Evolutionary conservation across 257 asterid species (phyloP).

Genomic region (Avicennia marina): DNA sequence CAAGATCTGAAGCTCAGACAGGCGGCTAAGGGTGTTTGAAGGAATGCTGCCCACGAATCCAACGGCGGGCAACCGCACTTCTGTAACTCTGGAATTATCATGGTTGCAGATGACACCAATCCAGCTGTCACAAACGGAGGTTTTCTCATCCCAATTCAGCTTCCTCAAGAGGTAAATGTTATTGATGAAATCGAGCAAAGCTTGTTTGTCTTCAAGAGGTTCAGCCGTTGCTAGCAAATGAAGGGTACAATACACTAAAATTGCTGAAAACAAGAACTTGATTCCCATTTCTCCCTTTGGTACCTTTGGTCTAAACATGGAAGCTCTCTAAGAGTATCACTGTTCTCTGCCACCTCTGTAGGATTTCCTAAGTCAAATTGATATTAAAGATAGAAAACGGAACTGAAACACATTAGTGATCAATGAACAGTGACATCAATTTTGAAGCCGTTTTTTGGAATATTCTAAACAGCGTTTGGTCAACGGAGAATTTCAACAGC

Average conservation of each 20-base stretch:
- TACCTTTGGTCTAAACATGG: slow-evolving; percentile 18
- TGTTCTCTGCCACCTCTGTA: slow-evolving; percentile 21
- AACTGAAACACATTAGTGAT: slow-evolving; percentile 8
- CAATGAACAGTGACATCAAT: slow-evolving; percentile 10
- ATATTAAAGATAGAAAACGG: slow-evolving; percentile 12
- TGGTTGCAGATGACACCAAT: slow-evolving; percentile 76
- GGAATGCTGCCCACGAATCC: slow-evolving; percentile 64
- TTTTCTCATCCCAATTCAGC: slow-evolving; percentile 61
- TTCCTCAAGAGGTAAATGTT: slow-evolving; percentile 34
- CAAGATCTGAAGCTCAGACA: slow-evolving; percentile 79
- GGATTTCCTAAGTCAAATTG: not conserved
- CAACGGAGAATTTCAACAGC: slow-evolving; percentile 24
- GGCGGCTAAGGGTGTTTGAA: slow-evolving; percentile 58
- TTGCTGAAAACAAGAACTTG: slow-evolving; percentile 30
- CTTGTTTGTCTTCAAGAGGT: slow-evolving; percentile 69
- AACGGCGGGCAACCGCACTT: slow-evolving; percentile 65
- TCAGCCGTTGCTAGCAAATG: slow-evolving; percentile 41
- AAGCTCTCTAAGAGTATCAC: slow-evolving; percentile 24
- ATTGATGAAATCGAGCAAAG: slow-evolving; percentile 64
- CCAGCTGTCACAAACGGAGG: slow-evolving; percentile 67
- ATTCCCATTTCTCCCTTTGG: slow-evolving; percentile 37
- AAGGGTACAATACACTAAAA: slow-evolving; percentile 31
- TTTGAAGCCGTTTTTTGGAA: slow-evolving; percentile 12
- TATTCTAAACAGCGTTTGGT: slow-evolving; percentile 33
- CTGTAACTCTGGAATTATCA: slow-evolving; percentile 62